These are phyloP conservation scores for Wickerhamomyces silvicola DNA, from an alignment of 805 yeast genomes.

Conservation along the genomic window DNA sequence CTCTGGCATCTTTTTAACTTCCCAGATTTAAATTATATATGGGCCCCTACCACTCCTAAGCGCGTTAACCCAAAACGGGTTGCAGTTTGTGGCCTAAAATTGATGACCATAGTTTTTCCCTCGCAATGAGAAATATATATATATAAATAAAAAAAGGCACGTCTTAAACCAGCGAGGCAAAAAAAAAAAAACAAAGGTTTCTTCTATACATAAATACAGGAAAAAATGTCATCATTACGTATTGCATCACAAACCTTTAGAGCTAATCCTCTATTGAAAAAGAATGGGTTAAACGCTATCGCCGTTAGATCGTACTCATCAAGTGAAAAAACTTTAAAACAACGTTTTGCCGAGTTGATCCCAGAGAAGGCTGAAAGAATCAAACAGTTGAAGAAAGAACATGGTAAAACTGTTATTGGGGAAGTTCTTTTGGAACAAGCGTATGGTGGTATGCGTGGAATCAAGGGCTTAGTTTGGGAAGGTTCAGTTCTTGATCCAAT, in stretches of 20 bases:
- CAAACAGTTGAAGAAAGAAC: conserved; percentile 75
- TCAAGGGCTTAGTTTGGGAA: conserved; percentile 83
- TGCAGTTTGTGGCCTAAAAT: no score
- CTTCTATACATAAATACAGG: no score
- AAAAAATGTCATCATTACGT: conserved; percentile 10
- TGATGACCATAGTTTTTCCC: no score
- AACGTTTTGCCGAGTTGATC: conserved; percentile 86
- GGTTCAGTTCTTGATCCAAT: conserved; percentile 80
- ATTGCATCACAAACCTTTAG: conserved; percentile 6
- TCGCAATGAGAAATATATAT: no score
- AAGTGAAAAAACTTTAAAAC: conserved; percentile 68
- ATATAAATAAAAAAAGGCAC: no score
- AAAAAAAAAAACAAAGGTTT: no score
- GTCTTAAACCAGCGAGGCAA: no score
- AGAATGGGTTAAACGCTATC: conserved; percentile 1
- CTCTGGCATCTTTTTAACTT: no score
- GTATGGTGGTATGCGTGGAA: conserved; percentile 89
- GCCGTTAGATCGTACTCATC: conserved; percentile 23
- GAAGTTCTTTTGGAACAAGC: conserved; percentile 75
- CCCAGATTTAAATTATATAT: no score
- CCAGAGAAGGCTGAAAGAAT: conserved; percentile 92
- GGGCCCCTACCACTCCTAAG: no score
- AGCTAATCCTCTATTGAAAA: conserved; percentile 3
- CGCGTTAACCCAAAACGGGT: no score
- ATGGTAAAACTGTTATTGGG: conserved; percentile 72